Base-by-base conservation (phyloP, 2,329 filamentous ascomycete genomes). In the Fonsecaea multimorphosa region DNA sequence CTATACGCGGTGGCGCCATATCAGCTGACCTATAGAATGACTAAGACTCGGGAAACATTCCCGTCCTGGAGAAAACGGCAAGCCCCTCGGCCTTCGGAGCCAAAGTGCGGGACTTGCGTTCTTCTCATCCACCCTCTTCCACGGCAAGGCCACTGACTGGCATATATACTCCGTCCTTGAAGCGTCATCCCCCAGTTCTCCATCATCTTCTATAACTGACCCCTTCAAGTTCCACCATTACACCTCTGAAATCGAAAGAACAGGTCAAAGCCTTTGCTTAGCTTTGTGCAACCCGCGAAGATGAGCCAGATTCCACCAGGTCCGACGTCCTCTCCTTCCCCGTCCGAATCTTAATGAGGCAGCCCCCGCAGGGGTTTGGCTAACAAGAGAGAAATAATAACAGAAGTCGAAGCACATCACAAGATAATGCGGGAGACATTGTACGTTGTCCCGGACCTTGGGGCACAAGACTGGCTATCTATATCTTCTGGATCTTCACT, bases 361-460 rank as follows among this genome's bases (percentile, higher is more conserved):
- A n/a, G n/a, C n/a, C n/a, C n/a, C n/a, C n/a, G n/a, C n/a, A n/a
- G n/a, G n/a, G n/a, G n/a, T n/a, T 31, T 19, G n/a, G 38, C 38
- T 40, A 27, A 56, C 31, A n/a, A 38, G 36, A 58, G 19, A 12
- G 9, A 14, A 19, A 19, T n/a, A 6, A n/a, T n/a, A 31, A 32
- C 49, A 67, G 65, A 67, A 44, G 40, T 67, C 46, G 61, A 67
- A 59, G 65, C 52, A 22, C 44, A 64, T 34, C 64, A 67, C 34
- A 22, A 52, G 29, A 31, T 44, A 16, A 58, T 67, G 61, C 61
- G 65, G 9, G 65, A 67, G 40, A 57, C 65, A 36, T 62, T 67
- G 65, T 67, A 55, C 6, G 61, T 46, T 12, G 53, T 16, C 12
- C 16, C 22, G 8, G 40, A 14, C 44, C 54, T 38, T 31, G 3